Base-by-base conservation (phyloP, 2,329 filamentous ascomycete genomes). In the Beauveria caledonica region DNA sequence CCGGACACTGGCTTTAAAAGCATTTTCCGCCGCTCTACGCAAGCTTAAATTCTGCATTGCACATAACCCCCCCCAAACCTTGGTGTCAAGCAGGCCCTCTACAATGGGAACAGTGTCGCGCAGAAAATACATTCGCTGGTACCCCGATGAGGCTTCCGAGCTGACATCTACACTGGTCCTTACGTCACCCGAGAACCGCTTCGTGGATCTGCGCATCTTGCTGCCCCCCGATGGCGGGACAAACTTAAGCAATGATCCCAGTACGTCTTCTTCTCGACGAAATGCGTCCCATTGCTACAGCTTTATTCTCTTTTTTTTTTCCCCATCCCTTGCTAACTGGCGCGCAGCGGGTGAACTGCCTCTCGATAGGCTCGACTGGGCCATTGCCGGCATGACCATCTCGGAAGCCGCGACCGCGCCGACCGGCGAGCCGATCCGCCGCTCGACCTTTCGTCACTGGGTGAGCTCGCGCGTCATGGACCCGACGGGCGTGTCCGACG, bases 91-190 rank as follows among this genome's bases (percentile, higher is more conserved):
- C 33, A 36, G 11, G 33, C 4, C 29, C 33, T 10, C 19, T 6
- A 49, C 58, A 49, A 78, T 78, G 76, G 73, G 68, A 21, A 77
- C 73, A 65, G 82, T 88, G 46, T 87, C 85, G 0, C 68, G 79
- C 56, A 80, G 86, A 50, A 74, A 80, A 53, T 83, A 78, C 63
- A 86, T 88, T 64, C 79, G 79, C 62, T 86, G 83, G 81, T 73
- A 81, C 3, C 79, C 80, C 0, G 77, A 75, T 0, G 67, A 72
- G 17, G 69, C 78, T n/a, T 72, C 71, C 55, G 86, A 89, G 69
- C 82, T 82, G 17, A 89, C 86, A 0, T 80, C 78, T 1, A 88
- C 86, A 0, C 68, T 87, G 4, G 86, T 89, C 13, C 73, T 89
- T 50, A 88, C 86, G 0, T 83, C 83, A 3, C 80, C 82, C 1